Evolutionary conservation across 805 yeast species (phyloP).

Genomic region (Vanderwaltozyma polyspora): DNA sequence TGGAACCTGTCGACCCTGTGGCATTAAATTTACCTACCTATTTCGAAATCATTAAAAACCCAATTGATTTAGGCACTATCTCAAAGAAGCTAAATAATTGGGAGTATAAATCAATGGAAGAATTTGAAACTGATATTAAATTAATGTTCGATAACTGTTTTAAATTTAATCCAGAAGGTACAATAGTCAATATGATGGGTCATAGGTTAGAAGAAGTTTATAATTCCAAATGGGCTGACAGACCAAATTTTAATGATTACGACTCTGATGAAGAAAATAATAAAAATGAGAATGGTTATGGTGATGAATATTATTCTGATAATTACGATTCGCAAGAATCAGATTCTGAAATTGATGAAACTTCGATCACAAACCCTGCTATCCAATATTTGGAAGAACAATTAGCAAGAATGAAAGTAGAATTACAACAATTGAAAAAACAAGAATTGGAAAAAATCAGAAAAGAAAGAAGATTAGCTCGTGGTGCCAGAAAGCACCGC

Average conservation of each 20-base stretch:
- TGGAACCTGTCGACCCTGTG: slow-evolving; percentile 91
- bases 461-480: slow-evolving; percentile 40
- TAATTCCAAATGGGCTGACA: slow-evolving; percentile 78
- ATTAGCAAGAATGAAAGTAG: slow-evolving; percentile 72
- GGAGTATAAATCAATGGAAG: slow-evolving; percentile 80
- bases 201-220: slow-evolving; percentile 79
- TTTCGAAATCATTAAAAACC: slow-evolving; percentile 72
- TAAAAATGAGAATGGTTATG: slow-evolving; percentile 29
- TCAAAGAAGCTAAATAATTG: slow-evolving; percentile 72
- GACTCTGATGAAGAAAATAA: slow-evolving; percentile 34
- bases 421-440: slow-evolving; percentile 70
- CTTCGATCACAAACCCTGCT: slow-evolving; percentile 72
- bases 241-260: slow-evolving; percentile 57
- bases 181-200: slow-evolving; percentile 93
- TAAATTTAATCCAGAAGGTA: slow-evolving; percentile 89
- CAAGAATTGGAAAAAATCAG: slow-evolving; percentile 59
- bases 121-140: slow-evolving; percentile 72
- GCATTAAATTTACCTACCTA: slow-evolving; percentile 89
- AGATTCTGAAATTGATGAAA: slow-evolving; percentile 44
- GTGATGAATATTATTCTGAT: slow-evolving; percentile 24
- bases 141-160: slow-evolving; percentile 84
- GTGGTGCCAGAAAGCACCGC: slow-evolving; percentile 25
- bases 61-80: slow-evolving; percentile 90
- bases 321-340: slow-evolving; percentile 12
- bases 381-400: slow-evolving; percentile 83